These are phyloP conservation scores for Monilinia aucupariae DNA, from an alignment of 2,329 filamentous ascomycete genomes.

Conservation along the genomic window DNA sequence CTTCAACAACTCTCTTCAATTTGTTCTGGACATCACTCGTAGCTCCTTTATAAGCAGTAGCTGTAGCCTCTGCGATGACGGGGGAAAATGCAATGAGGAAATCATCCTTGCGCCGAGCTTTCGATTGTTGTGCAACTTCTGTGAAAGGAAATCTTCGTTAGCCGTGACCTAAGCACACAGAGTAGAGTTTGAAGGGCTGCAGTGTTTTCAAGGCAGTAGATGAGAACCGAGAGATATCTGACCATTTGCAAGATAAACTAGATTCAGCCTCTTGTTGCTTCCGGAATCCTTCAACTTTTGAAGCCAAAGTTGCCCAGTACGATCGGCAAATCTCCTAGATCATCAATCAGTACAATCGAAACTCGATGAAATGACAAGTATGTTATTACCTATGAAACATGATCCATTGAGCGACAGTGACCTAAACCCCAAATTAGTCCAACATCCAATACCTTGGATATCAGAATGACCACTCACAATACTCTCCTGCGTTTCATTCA, in stretches of 20 bases:
- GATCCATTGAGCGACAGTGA: constrained; percentile 97
- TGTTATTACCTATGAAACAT: constrained; percentile 86
- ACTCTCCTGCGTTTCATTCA: constrained; percentile 97
- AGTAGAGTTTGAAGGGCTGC: constrained; percentile 8
- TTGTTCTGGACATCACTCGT: constrained; percentile 82
- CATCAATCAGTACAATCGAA: constrained; percentile 31
- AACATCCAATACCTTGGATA: constrained; percentile 1
- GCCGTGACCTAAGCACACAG: constrained; percentile 18
- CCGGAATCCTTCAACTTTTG: constrained; percentile 83
- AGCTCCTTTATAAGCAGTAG: constrained; percentile 85
- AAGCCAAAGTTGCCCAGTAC: constrained; percentile 87
- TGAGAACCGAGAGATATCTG: constrained; percentile 26
- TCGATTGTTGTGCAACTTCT: constrained; percentile 97
- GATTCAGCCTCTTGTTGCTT: constrained; percentile 77
- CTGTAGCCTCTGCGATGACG: constrained; percentile 83
- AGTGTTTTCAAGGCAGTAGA: constrained; percentile 23
- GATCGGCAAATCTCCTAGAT: constrained; percentile 78
- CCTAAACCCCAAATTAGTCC: constrained; percentile 32
- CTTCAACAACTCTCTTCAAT: constrained; percentile 81
- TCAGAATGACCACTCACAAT: constrained; percentile 47
- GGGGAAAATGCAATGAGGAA: constrained; percentile 90
- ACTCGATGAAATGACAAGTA: not conserved
- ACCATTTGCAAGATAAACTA: constrained; percentile 96
- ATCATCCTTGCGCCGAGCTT: constrained; percentile 85
- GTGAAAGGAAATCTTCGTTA: constrained; percentile 27